phyloP scores from a whole-genome alignment of 345 rosid species.

The Ricinus communis region DNA sequence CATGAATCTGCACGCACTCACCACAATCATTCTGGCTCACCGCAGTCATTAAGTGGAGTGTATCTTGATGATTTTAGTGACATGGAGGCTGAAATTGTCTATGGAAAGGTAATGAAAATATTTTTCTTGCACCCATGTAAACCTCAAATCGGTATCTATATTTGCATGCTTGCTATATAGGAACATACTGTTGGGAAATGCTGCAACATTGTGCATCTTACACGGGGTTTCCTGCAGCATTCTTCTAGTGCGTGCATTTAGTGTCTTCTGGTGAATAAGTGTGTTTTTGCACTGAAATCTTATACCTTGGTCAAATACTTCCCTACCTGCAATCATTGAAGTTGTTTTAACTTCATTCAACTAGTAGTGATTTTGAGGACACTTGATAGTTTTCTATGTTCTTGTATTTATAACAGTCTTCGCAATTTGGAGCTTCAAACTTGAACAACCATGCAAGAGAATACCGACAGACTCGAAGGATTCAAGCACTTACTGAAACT shows the following conservation, averaged over 20 bases:
- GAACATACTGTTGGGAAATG: too few relatives aligned
- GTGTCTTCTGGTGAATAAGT: background rate
- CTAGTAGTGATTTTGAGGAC: background rate
- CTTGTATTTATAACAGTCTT: background rate
- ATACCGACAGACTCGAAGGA: constrained; percentile 1
- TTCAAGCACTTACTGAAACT: constrained; percentile 10
- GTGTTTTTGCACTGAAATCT: background rate
- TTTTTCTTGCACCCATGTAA: background rate
- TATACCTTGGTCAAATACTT: background rate
- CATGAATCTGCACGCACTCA: background rate
- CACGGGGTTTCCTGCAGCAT: background rate
- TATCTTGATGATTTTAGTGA: background rate
- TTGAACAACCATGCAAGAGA: background rate
- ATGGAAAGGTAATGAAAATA: background rate
- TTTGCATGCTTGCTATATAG: background rate
- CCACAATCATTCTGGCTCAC: background rate
- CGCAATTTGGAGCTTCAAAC: constrained; percentile 4
- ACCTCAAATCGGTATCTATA: background rate
- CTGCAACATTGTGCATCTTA: background rate
- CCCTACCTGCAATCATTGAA: background rate
- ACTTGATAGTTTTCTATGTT: background rate
- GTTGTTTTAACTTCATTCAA: background rate
- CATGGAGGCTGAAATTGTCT: background rate
- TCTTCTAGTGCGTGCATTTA: background rate
- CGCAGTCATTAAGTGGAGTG: background rate